Evolutionary conservation across 1,284 basidiomycete species (phyloP).

Genomic region (Vanrija sp.): DNA sequence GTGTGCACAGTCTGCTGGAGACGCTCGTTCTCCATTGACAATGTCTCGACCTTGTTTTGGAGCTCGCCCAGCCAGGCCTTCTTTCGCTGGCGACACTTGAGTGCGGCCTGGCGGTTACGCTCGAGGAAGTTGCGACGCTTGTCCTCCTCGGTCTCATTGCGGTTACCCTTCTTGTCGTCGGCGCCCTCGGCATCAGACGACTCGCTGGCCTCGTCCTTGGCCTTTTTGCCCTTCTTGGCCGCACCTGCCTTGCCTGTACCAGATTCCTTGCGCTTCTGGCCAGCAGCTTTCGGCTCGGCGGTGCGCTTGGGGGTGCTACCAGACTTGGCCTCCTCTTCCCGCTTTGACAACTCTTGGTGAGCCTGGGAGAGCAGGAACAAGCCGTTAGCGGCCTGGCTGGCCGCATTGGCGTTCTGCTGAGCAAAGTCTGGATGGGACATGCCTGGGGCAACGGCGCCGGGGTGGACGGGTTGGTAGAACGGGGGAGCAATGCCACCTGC

Average conservation of each 20-base stretch:
- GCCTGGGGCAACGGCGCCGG: constrained; percentile 13
- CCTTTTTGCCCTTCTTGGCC: constrained; percentile 49
- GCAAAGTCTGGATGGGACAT: constrained; percentile 40
- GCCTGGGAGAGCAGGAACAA: constrained; percentile 89
- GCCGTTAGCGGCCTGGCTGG: constrained; percentile 69
- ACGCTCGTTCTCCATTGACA: constrained; percentile 90
- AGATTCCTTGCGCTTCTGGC: constrained; percentile 33
- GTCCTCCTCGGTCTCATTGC: constrained; percentile 91
- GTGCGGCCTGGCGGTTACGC: constrained; percentile 89
- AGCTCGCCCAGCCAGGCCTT: constrained; percentile 94
- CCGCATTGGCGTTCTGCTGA: constrained; percentile 46
- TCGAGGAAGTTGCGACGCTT: constrained; percentile 92
- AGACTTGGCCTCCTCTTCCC: constrained; percentile 60
- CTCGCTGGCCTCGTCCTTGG: constrained; percentile 3
- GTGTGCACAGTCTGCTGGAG: constrained; percentile 57
- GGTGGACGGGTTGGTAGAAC: constrained; percentile 23
- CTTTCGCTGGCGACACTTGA: constrained; percentile 97
- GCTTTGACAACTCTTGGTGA: constrained; percentile 92
- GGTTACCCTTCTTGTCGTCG: constrained; percentile 50
- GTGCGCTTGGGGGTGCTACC: constrained; percentile 3
- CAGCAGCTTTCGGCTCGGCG: constrained; percentile 4
- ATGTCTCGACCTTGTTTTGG: constrained; percentile 87
- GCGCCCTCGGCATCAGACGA: constrained; percentile 36
- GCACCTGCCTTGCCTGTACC: constrained; percentile 12
- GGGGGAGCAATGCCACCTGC: constrained; percentile 1